These are phyloP conservation scores for Aristolochia californica DNA, from an alignment of 164 flowering plant species.

Conservation along the genomic window DNA sequence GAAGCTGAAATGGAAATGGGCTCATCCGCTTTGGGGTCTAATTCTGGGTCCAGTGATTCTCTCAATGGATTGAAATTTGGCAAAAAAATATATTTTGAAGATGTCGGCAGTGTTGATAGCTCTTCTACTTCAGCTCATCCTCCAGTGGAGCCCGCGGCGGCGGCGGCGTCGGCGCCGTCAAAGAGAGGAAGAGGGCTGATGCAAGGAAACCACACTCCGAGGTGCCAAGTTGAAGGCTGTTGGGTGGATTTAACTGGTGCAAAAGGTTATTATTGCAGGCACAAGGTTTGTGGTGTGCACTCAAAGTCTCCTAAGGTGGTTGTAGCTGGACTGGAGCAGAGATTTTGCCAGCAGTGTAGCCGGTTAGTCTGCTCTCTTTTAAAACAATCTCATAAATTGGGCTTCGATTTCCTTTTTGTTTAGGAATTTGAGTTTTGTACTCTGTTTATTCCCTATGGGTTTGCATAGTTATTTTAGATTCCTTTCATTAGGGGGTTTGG, in stretches of 20 bases:
- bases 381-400: neutral
- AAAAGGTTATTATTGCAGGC: slow-evolving; percentile 87
- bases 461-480: too few species aligned
- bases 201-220: slow-evolving; percentile 47
- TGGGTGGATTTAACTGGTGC: slow-evolving; percentile 69
- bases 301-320: slow-evolving; percentile 66
- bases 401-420: too few species aligned
- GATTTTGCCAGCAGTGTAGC: slow-evolving; percentile 92
- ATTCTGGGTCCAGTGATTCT: slow-evolving; percentile 36
- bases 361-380: slow-evolving; percentile 29
- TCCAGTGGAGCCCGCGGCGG: slow-evolving; percentile 3
- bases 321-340: slow-evolving; percentile 63
- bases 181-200: slow-evolving; percentile 36
- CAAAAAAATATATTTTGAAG: slow-evolving; percentile 70
- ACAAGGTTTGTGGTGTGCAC: slow-evolving; percentile 79
- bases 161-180: slow-evolving; percentile 14
- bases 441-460: too few species aligned
- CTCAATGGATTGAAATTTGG: slow-evolving; percentile 63
- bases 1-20: slow-evolving; percentile 33
- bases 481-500: too few species aligned
- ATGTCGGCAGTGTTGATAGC: slow-evolving; percentile 33
- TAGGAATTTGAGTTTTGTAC: neutral
- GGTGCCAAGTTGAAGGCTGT: slow-evolving; percentile 90
- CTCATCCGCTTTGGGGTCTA: slow-evolving; percentile 26
- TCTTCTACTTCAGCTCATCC: slow-evolving; percentile 25